Base-by-base conservation (phyloP, 139 green algal genomes). In the Chlorella sp. region DNA sequence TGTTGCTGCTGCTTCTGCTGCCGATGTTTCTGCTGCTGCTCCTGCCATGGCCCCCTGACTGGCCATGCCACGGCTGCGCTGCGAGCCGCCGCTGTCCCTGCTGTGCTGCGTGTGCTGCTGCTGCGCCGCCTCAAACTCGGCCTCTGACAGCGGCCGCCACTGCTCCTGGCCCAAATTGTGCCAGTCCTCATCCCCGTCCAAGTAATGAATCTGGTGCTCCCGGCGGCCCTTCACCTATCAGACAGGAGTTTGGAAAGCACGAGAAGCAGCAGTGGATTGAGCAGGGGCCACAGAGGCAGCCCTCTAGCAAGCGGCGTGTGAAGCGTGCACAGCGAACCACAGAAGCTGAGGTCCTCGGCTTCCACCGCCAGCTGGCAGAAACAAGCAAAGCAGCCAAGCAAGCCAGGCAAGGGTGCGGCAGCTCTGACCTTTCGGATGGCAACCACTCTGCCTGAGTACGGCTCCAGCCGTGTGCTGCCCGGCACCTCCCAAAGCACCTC, bases 81-180 rank as follows among this genome's bases (percentile, higher is more conserved):
- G 48, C 32, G 24, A 28, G 60, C 24, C 12, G 34, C 24, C 78
- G 61, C 82, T 75, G 82, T 24, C n/a, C 18, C 84, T 80, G 39
- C 37, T 18, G 2, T 79, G 83, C 78, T 60, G 30, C 4, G 19
- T 3, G 0, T 39, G 36, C 15, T 42, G 81, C 81, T 71, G 57
- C 19, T 40, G 12, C 15, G 81, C 81, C 57, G 21, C 40, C 77
- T 83, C 18, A 30, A 30, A 83, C 77, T 83, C 30, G 42, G 48
- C 1, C 15, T 69, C 15, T 22, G 28, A 22, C 42, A 89, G 40
- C 21, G 30, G 85, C 30, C 48, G 32, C 87, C 87, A 90, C 87
- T 86, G 34, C 87, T 90, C 87, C 39, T 90, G 78, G 15, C 80
- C 77, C 53, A 90, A 61, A 53, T 34, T 69, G 40, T 86, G 79